Conservation (phyloP, 192 early-diverging fungal species). For the Gonapodya prolifera region DNA sequence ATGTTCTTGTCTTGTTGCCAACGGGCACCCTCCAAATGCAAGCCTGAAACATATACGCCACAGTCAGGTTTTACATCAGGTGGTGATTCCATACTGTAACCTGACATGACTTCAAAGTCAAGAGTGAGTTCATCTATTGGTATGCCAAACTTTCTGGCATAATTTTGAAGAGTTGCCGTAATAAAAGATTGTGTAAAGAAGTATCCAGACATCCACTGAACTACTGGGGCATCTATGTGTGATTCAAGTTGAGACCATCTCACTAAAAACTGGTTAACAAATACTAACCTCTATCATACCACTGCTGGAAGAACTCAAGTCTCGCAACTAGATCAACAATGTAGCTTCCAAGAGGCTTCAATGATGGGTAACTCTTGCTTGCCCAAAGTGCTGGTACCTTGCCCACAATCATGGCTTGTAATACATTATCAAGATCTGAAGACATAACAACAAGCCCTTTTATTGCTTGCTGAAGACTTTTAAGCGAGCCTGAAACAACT, state of each 20-base stretch:
- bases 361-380: slow-evolving; percentile 42
- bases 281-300: slow-evolving; percentile 33
- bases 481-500: slow-evolving; percentile 36
- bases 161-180: slow-evolving; percentile 51
- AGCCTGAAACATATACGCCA: slow-evolving; percentile 31
- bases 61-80: slow-evolving; percentile 22
- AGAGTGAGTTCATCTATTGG: slow-evolving; percentile 42
- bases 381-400: slow-evolving; percentile 46
- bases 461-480: slow-evolving; percentile 52
- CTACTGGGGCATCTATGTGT: slow-evolving; percentile 22
- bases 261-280: not conserved
- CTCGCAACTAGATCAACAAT: slow-evolving; percentile 37
- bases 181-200: slow-evolving; percentile 61
- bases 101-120: slow-evolving; percentile 35
- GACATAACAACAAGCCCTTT: slow-evolving; percentile 48
- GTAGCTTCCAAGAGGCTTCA: slow-evolving; percentile 46
- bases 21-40: slow-evolving; percentile 44
- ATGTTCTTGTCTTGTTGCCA: slow-evolving; percentile 39
- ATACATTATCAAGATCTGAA: slow-evolving; percentile 46
- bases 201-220: slow-evolving; percentile 55
- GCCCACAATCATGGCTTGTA: slow-evolving; percentile 40
- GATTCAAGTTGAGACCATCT: not conserved
- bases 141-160: slow-evolving; percentile 41
- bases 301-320: slow-evolving; percentile 40
- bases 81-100: slow-evolving; percentile 27